These are phyloP conservation scores for Komagataea norvegica DNA, from an alignment of 1,139 yeast species.

Conservation along the genomic window DNA sequence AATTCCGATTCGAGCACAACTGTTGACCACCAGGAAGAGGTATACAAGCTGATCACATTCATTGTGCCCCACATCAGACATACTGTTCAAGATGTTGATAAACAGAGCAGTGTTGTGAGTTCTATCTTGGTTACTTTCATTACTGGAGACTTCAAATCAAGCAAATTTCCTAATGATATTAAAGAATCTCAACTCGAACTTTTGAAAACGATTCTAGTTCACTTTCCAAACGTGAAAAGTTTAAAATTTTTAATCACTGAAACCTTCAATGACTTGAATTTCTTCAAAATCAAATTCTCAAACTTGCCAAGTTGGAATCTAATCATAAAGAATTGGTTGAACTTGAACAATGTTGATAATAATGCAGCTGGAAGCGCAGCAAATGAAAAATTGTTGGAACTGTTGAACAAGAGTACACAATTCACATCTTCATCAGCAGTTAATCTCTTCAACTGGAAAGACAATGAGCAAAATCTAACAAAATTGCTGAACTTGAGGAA, in stretches of 20 bases:
- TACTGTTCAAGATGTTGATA: conserved; percentile 52
- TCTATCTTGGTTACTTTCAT: conserved; percentile 42
- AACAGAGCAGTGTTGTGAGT: conserved; percentile 39
- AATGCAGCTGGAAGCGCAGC: conserved; percentile 23
- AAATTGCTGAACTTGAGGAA: conserved; percentile 50
- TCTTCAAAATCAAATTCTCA: conserved; percentile 36
- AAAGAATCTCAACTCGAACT: conserved; percentile 37
- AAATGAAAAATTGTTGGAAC: conserved; percentile 51
- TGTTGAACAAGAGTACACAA: conserved; percentile 47
- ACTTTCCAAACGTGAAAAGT: conserved; percentile 36
- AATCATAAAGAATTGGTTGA: conserved; percentile 52
- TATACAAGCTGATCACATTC: conserved; percentile 34
- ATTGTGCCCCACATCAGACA: conserved; percentile 39
- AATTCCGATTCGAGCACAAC: background rate
- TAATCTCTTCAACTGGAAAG: conserved; percentile 68
- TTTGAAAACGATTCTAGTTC: conserved; percentile 36
- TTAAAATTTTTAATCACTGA: conserved; percentile 55
- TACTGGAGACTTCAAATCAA: conserved; percentile 42
- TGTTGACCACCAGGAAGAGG: conserved; percentile 32
- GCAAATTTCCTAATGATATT: conserved; percentile 32
- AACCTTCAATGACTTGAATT: conserved; percentile 42
- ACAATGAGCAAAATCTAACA: conserved; percentile 52
- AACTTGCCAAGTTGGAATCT: conserved; percentile 43
- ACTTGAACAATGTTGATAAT: conserved; percentile 33
- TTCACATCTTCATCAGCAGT: conserved; percentile 33